Conservation (phyloP, 768 basidiomycete species). For the Hemileccinum impolitum region DNA sequence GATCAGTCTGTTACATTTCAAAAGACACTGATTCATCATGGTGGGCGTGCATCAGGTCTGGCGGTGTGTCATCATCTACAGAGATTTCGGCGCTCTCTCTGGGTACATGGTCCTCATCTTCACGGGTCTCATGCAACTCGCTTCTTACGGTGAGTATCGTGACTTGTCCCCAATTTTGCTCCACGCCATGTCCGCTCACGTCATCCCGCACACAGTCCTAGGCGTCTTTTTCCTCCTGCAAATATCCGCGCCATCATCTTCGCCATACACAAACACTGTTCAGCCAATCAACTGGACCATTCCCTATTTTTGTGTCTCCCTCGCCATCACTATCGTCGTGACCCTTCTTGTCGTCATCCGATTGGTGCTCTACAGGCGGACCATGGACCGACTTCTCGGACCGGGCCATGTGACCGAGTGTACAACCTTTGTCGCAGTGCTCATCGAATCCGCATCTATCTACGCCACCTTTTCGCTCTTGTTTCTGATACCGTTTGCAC, state of each 20-base stretch:
- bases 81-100: constrained; percentile 13
- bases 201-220: constrained; percentile 9
- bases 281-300: constrained; percentile 22
- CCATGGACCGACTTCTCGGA: constrained; percentile 16
- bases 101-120: constrained; percentile 15
- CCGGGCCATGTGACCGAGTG: constrained; percentile 22
- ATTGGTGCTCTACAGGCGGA: constrained; percentile 24
- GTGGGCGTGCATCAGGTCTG: constrained; percentile 16
- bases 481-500: constrained; percentile 27
- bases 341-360: constrained; percentile 26
- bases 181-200: too few relatives aligned
- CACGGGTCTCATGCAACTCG: constrained; percentile 23
- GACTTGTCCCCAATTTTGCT: neutral
- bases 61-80: constrained; percentile 29
- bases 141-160: constrained; percentile 22
- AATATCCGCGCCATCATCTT: constrained; percentile 26
- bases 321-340: constrained; percentile 24
- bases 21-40: neutral
- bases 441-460: constrained; percentile 29
- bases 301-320: constrained; percentile 27
- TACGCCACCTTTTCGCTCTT: constrained; percentile 27
- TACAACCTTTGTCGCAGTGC: constrained; percentile 25
- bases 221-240: constrained; percentile 25
- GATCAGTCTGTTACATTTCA: neutral
- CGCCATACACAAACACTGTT: constrained; percentile 19